These are phyloP conservation scores for Borovskyia barvae DNA, from an alignment of 208 protist genomes.

Conservation along the genomic window DNA sequence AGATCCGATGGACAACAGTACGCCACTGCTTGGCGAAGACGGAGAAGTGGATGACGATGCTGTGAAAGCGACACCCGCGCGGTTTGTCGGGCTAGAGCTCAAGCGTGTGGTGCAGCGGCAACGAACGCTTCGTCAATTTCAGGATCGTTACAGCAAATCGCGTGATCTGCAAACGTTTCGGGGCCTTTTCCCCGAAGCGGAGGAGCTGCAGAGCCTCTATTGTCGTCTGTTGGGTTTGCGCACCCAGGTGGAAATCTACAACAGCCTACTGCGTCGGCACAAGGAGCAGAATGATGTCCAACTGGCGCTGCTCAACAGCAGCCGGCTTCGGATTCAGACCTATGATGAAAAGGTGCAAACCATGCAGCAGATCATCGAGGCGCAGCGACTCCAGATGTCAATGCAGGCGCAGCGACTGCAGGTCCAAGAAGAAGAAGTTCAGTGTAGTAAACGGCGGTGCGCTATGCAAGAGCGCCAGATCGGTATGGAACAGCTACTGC, in stretches of 20 bases:
- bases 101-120: slow-evolving; percentile 67
- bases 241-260: slow-evolving; percentile 78
- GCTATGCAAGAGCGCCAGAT: slow-evolving; percentile 56
- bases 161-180: slow-evolving; percentile 61
- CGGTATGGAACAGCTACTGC: slow-evolving; percentile 23
- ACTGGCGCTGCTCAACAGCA: slow-evolving; percentile 68
- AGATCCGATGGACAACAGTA: not conserved
- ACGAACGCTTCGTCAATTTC: slow-evolving; percentile 64
- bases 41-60: slow-evolving; percentile 27
- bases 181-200: slow-evolving; percentile 70
- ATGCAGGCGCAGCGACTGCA: slow-evolving; percentile 65
- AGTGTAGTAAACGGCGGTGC: slow-evolving; percentile 66
- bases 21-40: not conserved
- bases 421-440: slow-evolving; percentile 73
- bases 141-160: slow-evolving; percentile 61
- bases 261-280: slow-evolving; percentile 74
- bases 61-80: slow-evolving; percentile 16
- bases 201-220: slow-evolving; percentile 77
- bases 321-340: slow-evolving; percentile 75
- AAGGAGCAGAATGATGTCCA: slow-evolving; percentile 89
- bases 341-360: slow-evolving; percentile 81
- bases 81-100: slow-evolving; percentile 75
- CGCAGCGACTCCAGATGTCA: slow-evolving; percentile 71
- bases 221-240: slow-evolving; percentile 68
- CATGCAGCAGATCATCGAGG: slow-evolving; percentile 85